Evolutionary conservation across 129 eudicot species (phyloP), one percentile per base, ranked within the genome.

Genomic region (Flaveria robusta): DNA sequence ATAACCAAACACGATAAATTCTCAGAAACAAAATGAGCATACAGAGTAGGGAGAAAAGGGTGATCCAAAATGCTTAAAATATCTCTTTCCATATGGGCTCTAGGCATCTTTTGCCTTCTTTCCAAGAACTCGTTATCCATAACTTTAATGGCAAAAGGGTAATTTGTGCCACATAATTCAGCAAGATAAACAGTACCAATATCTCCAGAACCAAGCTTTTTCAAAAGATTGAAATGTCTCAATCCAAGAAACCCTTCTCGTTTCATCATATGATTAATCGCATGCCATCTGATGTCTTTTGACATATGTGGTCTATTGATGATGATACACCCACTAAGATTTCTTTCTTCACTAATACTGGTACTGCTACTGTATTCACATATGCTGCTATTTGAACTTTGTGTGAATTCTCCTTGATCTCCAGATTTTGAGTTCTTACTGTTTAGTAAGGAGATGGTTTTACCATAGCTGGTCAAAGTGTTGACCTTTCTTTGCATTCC

Each of bases 121-220:
- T 83, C 97, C 82, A 95, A 72, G 55, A 91, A 95, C 80, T 95
- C 99, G 15, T 89, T 95, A 75, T 95, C 99, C 97, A 95, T 95
- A 18, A 95, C 93, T 79, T 95, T 95, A 43, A 95, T 95, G 9
- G 99, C 99, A 82, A 91, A 95, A 8, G 80, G 89, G 84, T 88
- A 95, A 66, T 78, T 82, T 0, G 97, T 89, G 66, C 91, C 96
- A 13, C 82, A 69, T 49, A 94, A 82, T 64, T 94, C 96, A 9
- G 97, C 97, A 59, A 94, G 96, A 83, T 94, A 94, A 20, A 94
- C 99, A 0, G 99, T 91, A 54, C 99, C 99, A 58, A 95, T 91
- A 52, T 95, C 99, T 49, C 99, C 99, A 69, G 87, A 88, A 20
- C 99, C 99, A 67, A 95, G 96, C 75, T 95, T 95, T 72, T 89